Evolutionary conservation across 257 asterid species (phyloP), one percentile per base, ranked within the genome.

Genomic region (Forsythia suspensa): DNA sequence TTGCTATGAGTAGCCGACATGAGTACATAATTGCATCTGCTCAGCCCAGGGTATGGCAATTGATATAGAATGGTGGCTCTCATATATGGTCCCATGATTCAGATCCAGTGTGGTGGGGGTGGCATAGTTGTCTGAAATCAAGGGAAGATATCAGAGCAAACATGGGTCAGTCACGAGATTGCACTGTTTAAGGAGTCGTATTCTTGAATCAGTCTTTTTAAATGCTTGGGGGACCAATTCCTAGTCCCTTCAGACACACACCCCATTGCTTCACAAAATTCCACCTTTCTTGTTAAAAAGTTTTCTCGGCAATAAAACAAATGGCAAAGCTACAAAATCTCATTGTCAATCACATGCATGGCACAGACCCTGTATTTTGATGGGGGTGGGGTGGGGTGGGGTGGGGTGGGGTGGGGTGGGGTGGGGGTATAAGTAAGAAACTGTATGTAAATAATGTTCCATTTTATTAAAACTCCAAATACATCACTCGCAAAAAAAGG

Each of bases 321-420:
- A 87, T 79, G 67, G 86, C 92, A 86, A 91, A 85, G 78, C 93
- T 90, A 89, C 98, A 94, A 91, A 92, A 63, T 83, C 94, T 83
- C 88, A 80, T 81, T 89, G 84, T 88, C 91, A 80, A 78, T 91
- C 97, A 92, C 97, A 89, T 92, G 98, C 94, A 83, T 77, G 86
- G 84, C 90, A 82, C 86, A 84, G 80, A 38, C 71, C 69, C 72
- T 81, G 10, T 36, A 68, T 39, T 69, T 24, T 61, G 40, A 67
- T 80, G 80, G 24, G 24, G 24, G 24, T 24, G 24, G 29, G 84
- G 76, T 12, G 71, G 29, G 24, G 24, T 24, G 24, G 24, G 80
- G 20, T 24, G 24, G 24, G 24, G 24, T 24, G 66, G 42, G 70
- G 72, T 71, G 57, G 57, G 70, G 43, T 72, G 74, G 55, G 52